These are phyloP conservation scores for Penicillium sp. DNA, from an alignment of 2,329 filamentous ascomycete genomes.

Conservation along the genomic window DNA sequence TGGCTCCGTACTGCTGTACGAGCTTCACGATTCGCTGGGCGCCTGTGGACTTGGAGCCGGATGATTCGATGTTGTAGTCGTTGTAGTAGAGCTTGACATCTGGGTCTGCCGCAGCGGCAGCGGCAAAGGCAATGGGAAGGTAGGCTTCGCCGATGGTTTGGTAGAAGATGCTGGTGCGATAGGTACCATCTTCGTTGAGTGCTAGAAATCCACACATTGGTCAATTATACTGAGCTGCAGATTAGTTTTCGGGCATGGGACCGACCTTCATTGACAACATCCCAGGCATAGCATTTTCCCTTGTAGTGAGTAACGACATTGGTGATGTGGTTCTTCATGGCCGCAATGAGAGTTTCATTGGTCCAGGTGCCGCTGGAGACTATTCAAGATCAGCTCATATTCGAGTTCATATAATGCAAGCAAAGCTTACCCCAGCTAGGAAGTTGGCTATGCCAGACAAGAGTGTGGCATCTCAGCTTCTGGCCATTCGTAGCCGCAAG, in stretches of 20 bases:
- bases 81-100: slow-evolving; percentile 49
- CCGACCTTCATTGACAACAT: slow-evolving; percentile 43
- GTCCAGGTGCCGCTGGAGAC: slow-evolving; percentile 58
- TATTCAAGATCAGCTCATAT: slow-evolving; percentile 8
- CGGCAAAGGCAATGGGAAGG: slow-evolving; percentile 50
- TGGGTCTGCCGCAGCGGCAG: slow-evolving; percentile 61
- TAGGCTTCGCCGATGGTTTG: slow-evolving; percentile 48
- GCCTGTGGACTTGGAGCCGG: slow-evolving; percentile 38
- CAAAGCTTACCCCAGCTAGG: slow-evolving; percentile 56
- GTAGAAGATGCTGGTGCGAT: slow-evolving; percentile 45
- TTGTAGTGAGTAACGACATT: slow-evolving; percentile 40
- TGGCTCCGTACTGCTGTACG: slow-evolving; percentile 39
- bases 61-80: slow-evolving; percentile 47
- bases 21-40: slow-evolving; percentile 42
- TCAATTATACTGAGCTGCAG: neutral
- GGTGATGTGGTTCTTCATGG: slow-evolving; percentile 53
- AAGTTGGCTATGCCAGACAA: slow-evolving; percentile 51
- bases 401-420: neutral
- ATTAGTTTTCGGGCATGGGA: neutral
- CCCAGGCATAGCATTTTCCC: slow-evolving; percentile 42
- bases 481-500: slow-evolving; percentile 45
- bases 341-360: slow-evolving; percentile 56
- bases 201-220: slow-evolving; percentile 20
- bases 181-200: slow-evolving; percentile 51
- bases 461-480: slow-evolving; percentile 64